Percentiles rank a stretch among this genome's conserved stretches.
Evolutionary conservation across 2,329 filamentous ascomycete species (phyloP).

Genomic region (Beauveria varroae): DNA sequence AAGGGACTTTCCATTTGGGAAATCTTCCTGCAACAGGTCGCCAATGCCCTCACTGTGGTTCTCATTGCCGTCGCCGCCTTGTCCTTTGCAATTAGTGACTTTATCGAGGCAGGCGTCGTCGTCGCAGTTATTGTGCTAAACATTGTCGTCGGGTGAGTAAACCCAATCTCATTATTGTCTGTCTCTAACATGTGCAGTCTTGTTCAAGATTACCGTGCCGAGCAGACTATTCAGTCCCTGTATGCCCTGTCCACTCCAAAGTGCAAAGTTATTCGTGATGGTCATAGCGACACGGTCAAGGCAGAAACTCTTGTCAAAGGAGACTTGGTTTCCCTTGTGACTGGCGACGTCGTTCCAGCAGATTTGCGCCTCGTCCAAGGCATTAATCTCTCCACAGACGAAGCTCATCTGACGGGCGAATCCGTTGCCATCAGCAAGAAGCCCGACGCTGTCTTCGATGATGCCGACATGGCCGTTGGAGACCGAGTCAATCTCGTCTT

Average conservation of each 20-base stretch:
- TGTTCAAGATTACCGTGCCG: constrained; percentile 53
- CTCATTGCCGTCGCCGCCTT: constrained; percentile 68
- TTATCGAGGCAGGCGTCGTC: constrained; percentile 56
- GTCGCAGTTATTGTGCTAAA: constrained; percentile 59
- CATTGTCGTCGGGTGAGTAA: constrained; percentile 52
- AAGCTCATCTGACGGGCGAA: constrained; percentile 67
- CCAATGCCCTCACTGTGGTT: constrained; percentile 68
- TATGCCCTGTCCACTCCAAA: constrained; percentile 51
- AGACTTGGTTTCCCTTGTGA: constrained; percentile 54
- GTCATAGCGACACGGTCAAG: constrained; percentile 42
- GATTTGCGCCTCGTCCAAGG: constrained; percentile 58
- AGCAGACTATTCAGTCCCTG: constrained; percentile 55
- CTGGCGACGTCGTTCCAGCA: constrained; percentile 63
- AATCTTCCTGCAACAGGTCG: constrained; percentile 69
- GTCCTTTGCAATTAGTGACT: constrained; percentile 58
- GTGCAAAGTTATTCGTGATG: constrained; percentile 50
- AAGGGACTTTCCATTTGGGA: constrained; percentile 66
- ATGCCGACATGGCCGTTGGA: constrained; percentile 52
- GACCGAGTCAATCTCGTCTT: constrained; percentile 66
- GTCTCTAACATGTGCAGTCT: constrained; percentile 30
- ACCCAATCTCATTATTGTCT: too few species aligned
- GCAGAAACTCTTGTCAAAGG: constrained; percentile 55
- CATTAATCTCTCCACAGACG: constrained; percentile 70
- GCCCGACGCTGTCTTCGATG: constrained; percentile 46
- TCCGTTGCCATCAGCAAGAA: constrained; percentile 62